phyloP scores from a whole-genome alignment of 306 rosid species.

The Aeschynomene evenia region DNA sequence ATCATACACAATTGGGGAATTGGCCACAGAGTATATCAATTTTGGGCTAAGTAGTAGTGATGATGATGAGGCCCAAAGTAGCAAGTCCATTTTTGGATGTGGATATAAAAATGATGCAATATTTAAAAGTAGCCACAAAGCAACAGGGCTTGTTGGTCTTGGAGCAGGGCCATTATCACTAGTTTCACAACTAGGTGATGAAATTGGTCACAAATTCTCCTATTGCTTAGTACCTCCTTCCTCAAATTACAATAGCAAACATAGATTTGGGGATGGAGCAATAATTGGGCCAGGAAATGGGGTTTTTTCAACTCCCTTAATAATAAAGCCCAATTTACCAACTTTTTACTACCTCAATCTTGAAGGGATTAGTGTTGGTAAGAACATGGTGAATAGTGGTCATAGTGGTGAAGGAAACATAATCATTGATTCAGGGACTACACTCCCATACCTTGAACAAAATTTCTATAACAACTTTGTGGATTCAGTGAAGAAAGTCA shows the following conservation, averaged over 20 bases:
- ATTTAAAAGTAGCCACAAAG: neutral
- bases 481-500: neutral
- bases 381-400: neutral
- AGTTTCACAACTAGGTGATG: slow-evolving; percentile 6
- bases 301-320: neutral
- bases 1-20: neutral
- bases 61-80: no score
- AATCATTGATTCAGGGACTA: slow-evolving; percentile 15
- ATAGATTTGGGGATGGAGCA: neutral
- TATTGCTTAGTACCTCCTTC: slow-evolving; percentile 20
- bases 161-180: slow-evolving; percentile 28
- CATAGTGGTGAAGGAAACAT: slow-evolving; percentile 21
- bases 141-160: slow-evolving; percentile 25
- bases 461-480: neutral
- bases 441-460: neutral
- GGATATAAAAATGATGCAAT: neutral
- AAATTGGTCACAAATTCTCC: slow-evolving; percentile 15
- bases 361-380: slow-evolving; percentile 4
- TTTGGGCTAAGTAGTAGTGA: neutral
- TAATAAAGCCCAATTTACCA: neutral
- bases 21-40: neutral
- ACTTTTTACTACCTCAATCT: neutral
- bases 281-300: neutral
- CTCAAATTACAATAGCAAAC: neutral
- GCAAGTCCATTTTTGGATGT: slow-evolving; percentile 7